These are phyloP conservation scores for Stropharia rugosoannulata DNA, from an alignment of 768 basidiomycete genomes.

Conservation along the genomic window DNA sequence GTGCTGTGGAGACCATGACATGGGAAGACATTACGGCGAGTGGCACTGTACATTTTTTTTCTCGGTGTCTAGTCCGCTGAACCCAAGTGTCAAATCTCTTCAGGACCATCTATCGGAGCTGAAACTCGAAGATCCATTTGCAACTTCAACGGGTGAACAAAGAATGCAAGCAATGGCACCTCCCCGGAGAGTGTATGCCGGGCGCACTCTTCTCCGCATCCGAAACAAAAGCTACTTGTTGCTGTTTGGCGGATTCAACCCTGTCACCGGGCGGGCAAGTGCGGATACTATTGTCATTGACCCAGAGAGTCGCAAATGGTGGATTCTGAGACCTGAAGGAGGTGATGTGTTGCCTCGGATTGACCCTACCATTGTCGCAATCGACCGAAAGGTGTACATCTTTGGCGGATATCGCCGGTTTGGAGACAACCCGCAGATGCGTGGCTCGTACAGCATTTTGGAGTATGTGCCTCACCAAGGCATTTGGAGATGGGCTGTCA, in stretches of 20 bases:
- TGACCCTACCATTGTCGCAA: constrained; percentile 20
- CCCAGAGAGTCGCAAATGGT: constrained; percentile 20
- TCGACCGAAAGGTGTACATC: constrained; percentile 21
- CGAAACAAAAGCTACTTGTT: constrained; percentile 19
- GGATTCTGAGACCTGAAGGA: constrained; percentile 18
- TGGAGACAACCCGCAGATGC: constrained; percentile 3
- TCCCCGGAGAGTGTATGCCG: constrained; percentile 6
- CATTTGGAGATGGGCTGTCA: constrained; percentile 18
- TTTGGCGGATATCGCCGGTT: constrained; percentile 22
- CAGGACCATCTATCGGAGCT: too few relatives aligned
- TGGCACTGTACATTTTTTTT: too few relatives aligned
- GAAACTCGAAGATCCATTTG: too few relatives aligned
- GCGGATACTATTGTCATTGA: constrained; percentile 21
- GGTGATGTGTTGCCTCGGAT: constrained; percentile 16
- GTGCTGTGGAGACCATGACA: too few relatives aligned
- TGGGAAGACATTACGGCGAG: too few relatives aligned
- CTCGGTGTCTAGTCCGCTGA: too few relatives aligned
- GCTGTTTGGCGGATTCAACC: constrained; percentile 28
- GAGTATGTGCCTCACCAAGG: constrained; percentile 7
- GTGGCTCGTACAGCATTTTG: constrained; percentile 19
- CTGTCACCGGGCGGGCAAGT: not conserved
- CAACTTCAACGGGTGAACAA: too few relatives aligned
- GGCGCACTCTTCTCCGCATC: constrained; percentile 15
- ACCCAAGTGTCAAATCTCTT: too few relatives aligned
- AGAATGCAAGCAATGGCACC: too few relatives aligned